Conservation (phyloP, 352 stramenopile genomes). For the Pythium pyrilobum region DNA sequence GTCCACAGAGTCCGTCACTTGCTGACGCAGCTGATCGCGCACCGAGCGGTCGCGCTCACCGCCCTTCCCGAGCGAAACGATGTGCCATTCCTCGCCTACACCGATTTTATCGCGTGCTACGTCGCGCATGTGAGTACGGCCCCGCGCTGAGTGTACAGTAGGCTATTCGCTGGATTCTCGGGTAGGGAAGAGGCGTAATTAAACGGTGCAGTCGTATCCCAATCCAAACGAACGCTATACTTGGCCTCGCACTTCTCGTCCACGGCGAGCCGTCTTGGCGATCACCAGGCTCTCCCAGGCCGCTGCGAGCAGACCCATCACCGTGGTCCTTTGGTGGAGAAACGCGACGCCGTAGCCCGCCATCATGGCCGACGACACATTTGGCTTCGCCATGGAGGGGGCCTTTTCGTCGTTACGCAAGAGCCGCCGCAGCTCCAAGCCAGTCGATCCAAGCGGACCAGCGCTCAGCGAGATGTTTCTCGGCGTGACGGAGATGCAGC, state of each 20-base stretch:
- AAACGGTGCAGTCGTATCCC: too few relatives aligned
- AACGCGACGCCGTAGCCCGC: neutral
- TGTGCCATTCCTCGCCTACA: constrained; percentile 48
- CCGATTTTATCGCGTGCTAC: constrained; percentile 59
- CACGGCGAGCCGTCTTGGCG: too few relatives aligned
- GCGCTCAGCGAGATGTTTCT: constrained; percentile 7
- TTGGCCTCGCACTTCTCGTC: too few relatives aligned
- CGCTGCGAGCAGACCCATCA: neutral
- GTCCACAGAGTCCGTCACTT: constrained; percentile 35
- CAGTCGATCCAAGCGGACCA: neutral
- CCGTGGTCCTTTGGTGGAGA: neutral
- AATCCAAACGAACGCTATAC: too few relatives aligned
- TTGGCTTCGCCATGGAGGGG: neutral
- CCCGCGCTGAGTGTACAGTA: constrained; percentile 7
- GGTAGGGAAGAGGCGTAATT: too few relatives aligned
- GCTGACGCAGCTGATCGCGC: constrained; percentile 35
- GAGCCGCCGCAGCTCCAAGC: neutral
- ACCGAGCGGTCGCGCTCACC: constrained; percentile 21
- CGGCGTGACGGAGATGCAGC: neutral
- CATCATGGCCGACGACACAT: neutral
- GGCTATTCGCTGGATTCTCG: neutral
- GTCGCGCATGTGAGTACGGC: constrained; percentile 36
- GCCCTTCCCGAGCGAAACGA: constrained; percentile 26
- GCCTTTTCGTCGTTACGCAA: neutral
- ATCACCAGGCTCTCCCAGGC: too few relatives aligned